phyloP scores from a whole-genome alignment of 192 early-diverging fungal genomes.

The Backusella mclennaniae region DNA sequence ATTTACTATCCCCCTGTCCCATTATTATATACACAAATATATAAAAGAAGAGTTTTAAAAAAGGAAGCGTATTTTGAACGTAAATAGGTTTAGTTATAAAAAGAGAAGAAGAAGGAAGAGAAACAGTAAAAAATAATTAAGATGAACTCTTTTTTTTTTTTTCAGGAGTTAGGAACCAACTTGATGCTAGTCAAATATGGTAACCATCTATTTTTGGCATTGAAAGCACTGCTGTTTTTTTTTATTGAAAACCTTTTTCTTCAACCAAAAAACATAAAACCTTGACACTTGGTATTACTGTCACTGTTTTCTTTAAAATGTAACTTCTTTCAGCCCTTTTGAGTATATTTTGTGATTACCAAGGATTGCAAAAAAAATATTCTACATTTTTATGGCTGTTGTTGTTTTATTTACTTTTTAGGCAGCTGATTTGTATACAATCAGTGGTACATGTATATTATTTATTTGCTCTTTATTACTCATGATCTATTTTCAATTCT shows the following conservation, averaged over 20 bases:
- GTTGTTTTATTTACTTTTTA: background rate
- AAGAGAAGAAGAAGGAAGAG: background rate
- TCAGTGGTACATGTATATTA: background rate
- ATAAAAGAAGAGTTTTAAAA: background rate
- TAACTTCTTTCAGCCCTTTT: background rate
- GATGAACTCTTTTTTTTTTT: background rate
- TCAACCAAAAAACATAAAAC: background rate
- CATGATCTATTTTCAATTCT: background rate
- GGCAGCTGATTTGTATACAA: background rate
- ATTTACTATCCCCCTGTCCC: slow-evolving; percentile 1
- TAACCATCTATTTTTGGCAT: background rate
- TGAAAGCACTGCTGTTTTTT: background rate
- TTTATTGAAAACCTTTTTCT: background rate
- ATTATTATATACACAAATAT: slow-evolving; percentile 8
- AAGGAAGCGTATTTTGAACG: background rate
- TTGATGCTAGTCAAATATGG: background rate
- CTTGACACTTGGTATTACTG: background rate
- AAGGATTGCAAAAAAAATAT: background rate
- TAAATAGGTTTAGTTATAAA: background rate
- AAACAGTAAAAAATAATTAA: background rate
- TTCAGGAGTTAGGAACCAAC: slow-evolving; percentile 1
- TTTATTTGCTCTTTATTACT: background rate
- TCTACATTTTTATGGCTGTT: background rate
- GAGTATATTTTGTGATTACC: background rate
- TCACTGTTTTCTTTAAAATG: background rate